Conservation (phyloP, 1,284 basidiomycete genomes). For the Leccinum pachyderme region DNA sequence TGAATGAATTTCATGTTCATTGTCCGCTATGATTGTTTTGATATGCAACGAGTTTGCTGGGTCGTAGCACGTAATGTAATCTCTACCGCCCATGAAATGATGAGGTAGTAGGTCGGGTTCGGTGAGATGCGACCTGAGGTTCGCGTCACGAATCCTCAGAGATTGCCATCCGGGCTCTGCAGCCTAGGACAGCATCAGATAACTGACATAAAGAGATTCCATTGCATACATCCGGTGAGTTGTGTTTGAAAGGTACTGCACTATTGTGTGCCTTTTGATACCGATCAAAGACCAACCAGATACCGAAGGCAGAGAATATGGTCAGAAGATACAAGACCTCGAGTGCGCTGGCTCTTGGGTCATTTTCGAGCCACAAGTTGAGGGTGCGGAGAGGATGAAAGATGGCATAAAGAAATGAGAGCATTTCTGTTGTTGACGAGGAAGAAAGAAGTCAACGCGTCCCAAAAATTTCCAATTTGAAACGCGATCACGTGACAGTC, state of each 20-base stretch:
- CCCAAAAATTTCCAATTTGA: too few species aligned
- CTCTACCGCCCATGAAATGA: slow-evolving; percentile 47
- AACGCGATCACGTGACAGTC: too few species aligned
- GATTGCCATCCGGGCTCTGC: slow-evolving; percentile 62
- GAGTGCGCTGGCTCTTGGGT: slow-evolving; percentile 46
- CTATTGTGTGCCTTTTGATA: slow-evolving; percentile 72
- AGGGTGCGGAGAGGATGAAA: slow-evolving; percentile 50
- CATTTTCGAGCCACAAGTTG: slow-evolving; percentile 45
- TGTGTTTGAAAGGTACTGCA: slow-evolving; percentile 61
- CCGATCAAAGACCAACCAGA: slow-evolving; percentile 71
- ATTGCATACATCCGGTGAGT: slow-evolving; percentile 55
- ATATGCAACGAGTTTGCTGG: slow-evolving; percentile 85
- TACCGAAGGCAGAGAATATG: slow-evolving; percentile 67
- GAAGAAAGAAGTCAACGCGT: not conserved
- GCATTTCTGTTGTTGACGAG: slow-evolving; percentile 18
- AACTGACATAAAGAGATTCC: not conserved
- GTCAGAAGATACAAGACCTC: slow-evolving; percentile 58
- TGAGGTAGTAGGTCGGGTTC: slow-evolving; percentile 55
- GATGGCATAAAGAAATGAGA: slow-evolving; percentile 46
- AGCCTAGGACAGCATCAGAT: slow-evolving; percentile 30
- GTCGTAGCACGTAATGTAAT: slow-evolving; percentile 87
- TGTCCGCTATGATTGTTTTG: slow-evolving; percentile 66
- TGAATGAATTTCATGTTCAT: slow-evolving; percentile 58
- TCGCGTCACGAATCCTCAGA: slow-evolving; percentile 53
- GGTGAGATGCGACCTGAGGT: slow-evolving; percentile 60